phyloP scores from a whole-genome alignment of 257 asterid genomes.

The Solanum lycopersicoides region DNA sequence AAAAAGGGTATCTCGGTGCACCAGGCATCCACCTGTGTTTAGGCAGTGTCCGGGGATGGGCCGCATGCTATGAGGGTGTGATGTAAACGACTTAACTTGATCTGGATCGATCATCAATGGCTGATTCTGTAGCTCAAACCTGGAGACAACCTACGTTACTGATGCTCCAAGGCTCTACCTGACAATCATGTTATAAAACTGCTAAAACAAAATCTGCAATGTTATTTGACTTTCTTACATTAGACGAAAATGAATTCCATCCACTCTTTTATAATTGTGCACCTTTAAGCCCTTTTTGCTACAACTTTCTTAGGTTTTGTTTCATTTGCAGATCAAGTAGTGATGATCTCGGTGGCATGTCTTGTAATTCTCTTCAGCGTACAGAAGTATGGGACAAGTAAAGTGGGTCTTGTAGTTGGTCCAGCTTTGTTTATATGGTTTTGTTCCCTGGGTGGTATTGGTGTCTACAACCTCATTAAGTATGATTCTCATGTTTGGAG shows the following conservation, averaged over 20 bases:
- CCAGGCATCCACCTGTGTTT: not conserved
- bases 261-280: not conserved
- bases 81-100: not conserved
- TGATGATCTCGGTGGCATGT: constrained; percentile 79
- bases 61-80: not conserved
- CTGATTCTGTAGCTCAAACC: not conserved
- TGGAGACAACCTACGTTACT: not conserved
- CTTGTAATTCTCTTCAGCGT: constrained; percentile 85
- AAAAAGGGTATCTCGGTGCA: not conserved
- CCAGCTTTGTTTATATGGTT: constrained; percentile 98
- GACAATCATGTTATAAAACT: not conserved
- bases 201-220: not conserved
- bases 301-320: constrained; percentile 7
- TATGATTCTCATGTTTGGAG: constrained; percentile 63
- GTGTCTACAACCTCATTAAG: constrained; percentile 83
- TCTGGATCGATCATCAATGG: not conserved
- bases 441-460: constrained; percentile 87
- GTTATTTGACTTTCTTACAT: not conserved
- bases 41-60: not conserved
- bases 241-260: not conserved
- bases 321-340: constrained; percentile 78
- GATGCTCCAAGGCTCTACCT: not conserved
- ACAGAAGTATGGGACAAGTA: constrained; percentile 95
- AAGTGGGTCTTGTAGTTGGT: constrained; percentile 93
- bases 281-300: not conserved